Conservation (phyloP, 768 basidiomycete genomes). For the Paxillus involutus region DNA sequence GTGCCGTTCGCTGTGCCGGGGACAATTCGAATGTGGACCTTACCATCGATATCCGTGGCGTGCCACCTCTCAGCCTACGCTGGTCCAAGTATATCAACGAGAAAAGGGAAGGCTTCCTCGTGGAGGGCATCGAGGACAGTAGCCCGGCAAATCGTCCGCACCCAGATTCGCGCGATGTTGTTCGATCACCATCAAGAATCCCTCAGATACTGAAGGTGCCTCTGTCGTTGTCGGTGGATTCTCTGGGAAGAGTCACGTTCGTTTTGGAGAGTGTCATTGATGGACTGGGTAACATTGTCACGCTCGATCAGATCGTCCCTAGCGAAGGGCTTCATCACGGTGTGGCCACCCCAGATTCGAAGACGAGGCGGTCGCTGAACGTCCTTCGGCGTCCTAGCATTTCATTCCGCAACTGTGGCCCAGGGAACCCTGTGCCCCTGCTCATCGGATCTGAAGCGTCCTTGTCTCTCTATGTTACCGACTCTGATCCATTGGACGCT, state of each 20-base stretch:
- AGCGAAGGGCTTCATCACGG: conserved; percentile 19
- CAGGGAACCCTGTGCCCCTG: conserved; percentile 67
- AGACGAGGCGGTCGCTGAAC: conserved; percentile 58
- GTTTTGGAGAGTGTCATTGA: conserved; percentile 83
- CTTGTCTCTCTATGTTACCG: conserved; percentile 51
- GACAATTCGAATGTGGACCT: conserved; percentile 57
- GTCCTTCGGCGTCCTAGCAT: conserved; percentile 72
- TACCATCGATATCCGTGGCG: conserved; percentile 65
- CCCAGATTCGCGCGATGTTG: conserved; percentile 22
- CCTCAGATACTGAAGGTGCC: conserved; percentile 69
- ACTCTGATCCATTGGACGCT: conserved; percentile 60
- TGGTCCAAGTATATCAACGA: conserved; percentile 75
- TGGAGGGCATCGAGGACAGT: conserved; percentile 80
- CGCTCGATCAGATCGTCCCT: conserved; percentile 36
- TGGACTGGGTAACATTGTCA: conserved; percentile 74
- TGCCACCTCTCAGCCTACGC: conserved; percentile 73
- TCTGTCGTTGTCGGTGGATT: conserved; percentile 59
- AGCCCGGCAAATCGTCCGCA: conserved; percentile 35
- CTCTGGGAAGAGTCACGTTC: conserved; percentile 69
- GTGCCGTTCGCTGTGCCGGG: conserved; percentile 67
- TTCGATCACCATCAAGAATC: conserved; percentile 21
- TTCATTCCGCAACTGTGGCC: conserved; percentile 73
- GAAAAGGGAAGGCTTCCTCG: conserved; percentile 66
- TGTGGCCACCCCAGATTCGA: conserved; percentile 35
- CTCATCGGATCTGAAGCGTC: conserved; percentile 67